Conservation (phyloP, 345 rosid species). For the Linum trigynum region DNA sequence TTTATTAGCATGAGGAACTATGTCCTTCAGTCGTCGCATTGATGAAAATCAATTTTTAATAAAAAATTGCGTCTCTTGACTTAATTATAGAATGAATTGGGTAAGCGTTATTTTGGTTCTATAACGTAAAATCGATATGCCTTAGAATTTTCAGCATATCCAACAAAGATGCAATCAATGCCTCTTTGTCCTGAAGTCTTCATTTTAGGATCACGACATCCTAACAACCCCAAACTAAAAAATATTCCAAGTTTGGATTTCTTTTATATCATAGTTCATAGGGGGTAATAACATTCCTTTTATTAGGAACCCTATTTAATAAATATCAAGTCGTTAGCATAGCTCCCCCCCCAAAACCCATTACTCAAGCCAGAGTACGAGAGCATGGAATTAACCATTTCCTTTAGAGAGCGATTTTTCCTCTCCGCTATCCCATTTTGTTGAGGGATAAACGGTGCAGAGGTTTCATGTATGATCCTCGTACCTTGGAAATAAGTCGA, state of each 20-base stretch:
- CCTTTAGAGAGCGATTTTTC: neutral
- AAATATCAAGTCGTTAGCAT: neutral
- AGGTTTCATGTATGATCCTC: neutral
- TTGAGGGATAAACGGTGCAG: neutral
- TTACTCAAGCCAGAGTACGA: neutral
- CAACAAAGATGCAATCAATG: neutral
- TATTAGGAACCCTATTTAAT: neutral
- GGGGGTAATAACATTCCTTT: neutral
- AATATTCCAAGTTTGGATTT: neutral
- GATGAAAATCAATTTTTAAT: neutral
- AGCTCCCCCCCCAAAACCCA: neutral
- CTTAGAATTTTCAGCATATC: neutral
- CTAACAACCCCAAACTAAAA: neutral
- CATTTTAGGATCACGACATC: neutral
- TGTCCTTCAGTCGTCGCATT: neutral
- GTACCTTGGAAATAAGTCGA: neutral
- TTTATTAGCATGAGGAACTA: neutral
- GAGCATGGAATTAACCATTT: neutral
- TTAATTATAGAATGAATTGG: neutral
- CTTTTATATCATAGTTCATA: neutral
- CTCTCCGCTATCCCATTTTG: neutral
- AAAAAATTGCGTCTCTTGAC: neutral
- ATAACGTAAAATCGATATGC: neutral
- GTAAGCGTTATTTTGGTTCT: neutral
- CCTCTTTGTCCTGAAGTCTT: neutral